Percentiles rank a stretch among this genome's conserved stretches.
Evolutionary conservation across 257 asterid species (phyloP).

Genomic region (Linaria vulgaris): DNA sequence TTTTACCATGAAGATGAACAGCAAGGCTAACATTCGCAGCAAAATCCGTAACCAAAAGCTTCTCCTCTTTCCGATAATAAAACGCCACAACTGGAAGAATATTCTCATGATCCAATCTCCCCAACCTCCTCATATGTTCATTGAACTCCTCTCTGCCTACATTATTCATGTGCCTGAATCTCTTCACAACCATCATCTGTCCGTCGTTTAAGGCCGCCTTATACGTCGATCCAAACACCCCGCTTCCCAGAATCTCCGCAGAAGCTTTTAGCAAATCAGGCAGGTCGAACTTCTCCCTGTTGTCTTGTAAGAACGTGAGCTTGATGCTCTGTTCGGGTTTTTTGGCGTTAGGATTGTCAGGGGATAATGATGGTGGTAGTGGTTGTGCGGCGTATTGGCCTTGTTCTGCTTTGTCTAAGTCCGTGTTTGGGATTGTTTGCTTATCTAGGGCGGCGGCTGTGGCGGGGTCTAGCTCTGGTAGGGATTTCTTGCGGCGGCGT

Average conservation of each 20-base stretch:
- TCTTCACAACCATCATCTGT: constrained; percentile 67
- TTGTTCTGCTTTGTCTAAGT: constrained; percentile 42
- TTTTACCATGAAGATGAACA: constrained; percentile 91
- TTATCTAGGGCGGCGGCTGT: constrained; percentile 7
- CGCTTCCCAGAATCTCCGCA: constrained; percentile 90
- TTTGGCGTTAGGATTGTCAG: constrained; percentile 32
- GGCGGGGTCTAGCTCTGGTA: constrained; percentile 3
- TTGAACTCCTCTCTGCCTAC: constrained; percentile 65
- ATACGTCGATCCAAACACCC: constrained; percentile 75
- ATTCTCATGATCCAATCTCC: constrained; percentile 61
- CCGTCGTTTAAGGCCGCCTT: constrained; percentile 60
- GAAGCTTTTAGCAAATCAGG: constrained; percentile 77
- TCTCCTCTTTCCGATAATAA: constrained; percentile 89
- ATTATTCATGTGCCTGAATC: constrained; percentile 77
- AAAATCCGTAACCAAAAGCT: constrained; percentile 61
- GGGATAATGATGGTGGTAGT: neutral
- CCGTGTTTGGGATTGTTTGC: constrained; percentile 5
- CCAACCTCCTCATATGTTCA: constrained; percentile 85
- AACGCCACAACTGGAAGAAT: constrained; percentile 72
- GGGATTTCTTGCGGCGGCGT: constrained; percentile 28
- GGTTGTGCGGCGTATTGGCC: constrained; percentile 23
- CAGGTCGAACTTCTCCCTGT: constrained; percentile 59
- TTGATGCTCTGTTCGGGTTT: constrained; percentile 41
- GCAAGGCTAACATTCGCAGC: constrained; percentile 66
- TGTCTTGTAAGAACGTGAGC: constrained; percentile 64